These are phyloP conservation scores for Mycena epipterygia DNA, from an alignment of 768 basidiomycete species.

Conservation along the genomic window DNA sequence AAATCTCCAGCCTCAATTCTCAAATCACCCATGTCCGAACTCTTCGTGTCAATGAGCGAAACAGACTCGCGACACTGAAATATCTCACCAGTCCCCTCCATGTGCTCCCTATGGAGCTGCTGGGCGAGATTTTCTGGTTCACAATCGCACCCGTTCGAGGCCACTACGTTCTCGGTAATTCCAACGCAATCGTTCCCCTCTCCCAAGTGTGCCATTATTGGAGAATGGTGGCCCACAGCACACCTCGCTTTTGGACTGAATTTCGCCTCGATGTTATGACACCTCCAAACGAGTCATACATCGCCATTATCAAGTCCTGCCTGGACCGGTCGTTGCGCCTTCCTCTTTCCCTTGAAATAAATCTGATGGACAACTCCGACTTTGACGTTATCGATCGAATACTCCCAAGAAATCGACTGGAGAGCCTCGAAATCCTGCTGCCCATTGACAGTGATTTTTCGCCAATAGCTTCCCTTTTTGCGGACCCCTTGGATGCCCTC, in stretches of 20 bases:
- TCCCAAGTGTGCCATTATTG: constrained; percentile 3
- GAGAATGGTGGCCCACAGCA: neutral
- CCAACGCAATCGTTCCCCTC: neutral
- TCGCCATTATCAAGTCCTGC: neutral
- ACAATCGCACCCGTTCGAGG: neutral
- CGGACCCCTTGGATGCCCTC: neutral
- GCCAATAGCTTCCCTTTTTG: neutral
- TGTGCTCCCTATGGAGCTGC: neutral
- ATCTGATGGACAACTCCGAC: neutral
- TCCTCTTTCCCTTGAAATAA: neutral
- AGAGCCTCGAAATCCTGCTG: neutral
- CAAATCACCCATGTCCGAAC: too few species aligned
- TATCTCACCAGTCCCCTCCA: neutral
- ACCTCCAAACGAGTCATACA: neutral
- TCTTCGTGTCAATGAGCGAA: too few species aligned
- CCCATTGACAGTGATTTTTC: neutral
- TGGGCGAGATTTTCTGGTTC: neutral
- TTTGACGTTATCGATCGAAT: neutral
- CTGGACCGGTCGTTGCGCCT: neutral
- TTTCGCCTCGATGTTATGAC: neutral
- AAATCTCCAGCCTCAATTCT: too few species aligned
- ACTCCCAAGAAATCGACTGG: neutral
- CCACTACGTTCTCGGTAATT: neutral
- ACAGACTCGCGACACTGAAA: too few species aligned
- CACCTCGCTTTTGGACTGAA: neutral